Percentiles rank a stretch among this genome's conserved stretches.
phyloP scores from a whole-genome alignment of 192 early-diverging fungal species.

The Coemansia sp. region DNA sequence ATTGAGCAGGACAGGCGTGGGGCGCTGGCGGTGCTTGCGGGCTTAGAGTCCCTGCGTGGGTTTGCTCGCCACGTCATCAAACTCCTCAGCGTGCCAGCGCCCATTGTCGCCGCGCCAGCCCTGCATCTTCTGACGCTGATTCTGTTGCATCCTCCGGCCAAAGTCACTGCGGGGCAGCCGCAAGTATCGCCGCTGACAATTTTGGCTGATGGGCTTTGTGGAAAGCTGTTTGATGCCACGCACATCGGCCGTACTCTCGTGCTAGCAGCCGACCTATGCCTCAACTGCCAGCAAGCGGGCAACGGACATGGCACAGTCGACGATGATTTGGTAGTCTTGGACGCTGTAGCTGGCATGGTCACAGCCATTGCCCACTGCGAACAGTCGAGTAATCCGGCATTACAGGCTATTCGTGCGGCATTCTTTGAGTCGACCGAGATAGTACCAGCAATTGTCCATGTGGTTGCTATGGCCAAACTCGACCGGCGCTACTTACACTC shows the following conservation, averaged over 20 bases:
- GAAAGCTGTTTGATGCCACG: constrained; percentile 38
- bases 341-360: constrained; percentile 18
- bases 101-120: constrained; percentile 30
- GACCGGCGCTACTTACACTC: constrained; percentile 35
- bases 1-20: constrained; percentile 5
- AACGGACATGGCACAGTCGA: background rate
- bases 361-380: constrained; percentile 2
- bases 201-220: constrained; percentile 20
- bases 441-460: constrained; percentile 19
- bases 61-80: constrained; percentile 34
- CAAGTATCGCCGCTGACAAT: constrained; percentile 9
- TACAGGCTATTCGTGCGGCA: background rate
- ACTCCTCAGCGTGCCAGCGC: constrained; percentile 30
- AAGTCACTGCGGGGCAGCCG: background rate
- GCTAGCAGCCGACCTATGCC: constrained; percentile 33
- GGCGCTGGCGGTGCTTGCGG: background rate
- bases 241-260: constrained; percentile 39
- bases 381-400: background rate
- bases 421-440: constrained; percentile 19
- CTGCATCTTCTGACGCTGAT: constrained; percentile 34
- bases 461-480: constrained; percentile 16
- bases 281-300: constrained; percentile 26
- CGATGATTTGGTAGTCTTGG: constrained; percentile 26
- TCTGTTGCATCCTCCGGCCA: constrained; percentile 15
- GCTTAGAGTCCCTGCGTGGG: constrained; percentile 7